These are phyloP conservation scores for Moesziomyces sp. DNA, from an alignment of 1,284 basidiomycete genomes.

Conservation along the genomic window DNA sequence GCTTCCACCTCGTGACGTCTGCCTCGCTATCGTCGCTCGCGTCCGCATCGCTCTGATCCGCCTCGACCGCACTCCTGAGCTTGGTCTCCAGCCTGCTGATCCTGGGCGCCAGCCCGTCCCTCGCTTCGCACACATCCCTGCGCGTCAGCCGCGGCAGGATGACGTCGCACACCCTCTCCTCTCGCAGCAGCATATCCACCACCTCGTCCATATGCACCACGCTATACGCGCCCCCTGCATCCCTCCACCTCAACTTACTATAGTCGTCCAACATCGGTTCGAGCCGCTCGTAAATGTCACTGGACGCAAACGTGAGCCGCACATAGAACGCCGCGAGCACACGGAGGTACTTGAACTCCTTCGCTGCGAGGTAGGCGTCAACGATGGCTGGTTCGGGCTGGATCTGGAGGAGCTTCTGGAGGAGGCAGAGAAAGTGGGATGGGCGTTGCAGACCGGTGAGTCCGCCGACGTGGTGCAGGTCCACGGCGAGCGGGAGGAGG, in stretches of 20 bases:
- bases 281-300: conserved; percentile 89
- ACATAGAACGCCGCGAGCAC: conserved; percentile 94
- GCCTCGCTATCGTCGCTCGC: conserved; percentile 23
- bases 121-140: conserved; percentile 88
- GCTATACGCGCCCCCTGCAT: conserved; percentile 72
- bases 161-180: conserved; percentile 95
- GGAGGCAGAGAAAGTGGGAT: conserved; percentile 78
- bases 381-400: conserved; percentile 97
- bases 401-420: conserved; percentile 93
- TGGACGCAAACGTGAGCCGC: conserved; percentile 88
- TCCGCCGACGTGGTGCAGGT: conserved; percentile 85
- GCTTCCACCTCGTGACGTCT: conserved; percentile 33
- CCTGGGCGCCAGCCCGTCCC: conserved; percentile 78
- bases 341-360: conserved; percentile 96
- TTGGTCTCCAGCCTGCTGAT: conserved; percentile 81
- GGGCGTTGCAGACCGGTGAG: conserved; percentile 68
- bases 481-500: conserved; percentile 90
- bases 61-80: conserved; percentile 71
- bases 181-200: conserved; percentile 82
- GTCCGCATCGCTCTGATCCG: conserved; percentile 18
- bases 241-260: conserved; percentile 83
- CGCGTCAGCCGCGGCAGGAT: conserved; percentile 90
- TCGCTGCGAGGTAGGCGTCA: conserved; percentile 85
- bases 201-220: conserved; percentile 93
- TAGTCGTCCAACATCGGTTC: conserved; percentile 95